Base-by-base conservation (phyloP, 78 protist species). In the Blattamonas nauphoetae region DNA sequence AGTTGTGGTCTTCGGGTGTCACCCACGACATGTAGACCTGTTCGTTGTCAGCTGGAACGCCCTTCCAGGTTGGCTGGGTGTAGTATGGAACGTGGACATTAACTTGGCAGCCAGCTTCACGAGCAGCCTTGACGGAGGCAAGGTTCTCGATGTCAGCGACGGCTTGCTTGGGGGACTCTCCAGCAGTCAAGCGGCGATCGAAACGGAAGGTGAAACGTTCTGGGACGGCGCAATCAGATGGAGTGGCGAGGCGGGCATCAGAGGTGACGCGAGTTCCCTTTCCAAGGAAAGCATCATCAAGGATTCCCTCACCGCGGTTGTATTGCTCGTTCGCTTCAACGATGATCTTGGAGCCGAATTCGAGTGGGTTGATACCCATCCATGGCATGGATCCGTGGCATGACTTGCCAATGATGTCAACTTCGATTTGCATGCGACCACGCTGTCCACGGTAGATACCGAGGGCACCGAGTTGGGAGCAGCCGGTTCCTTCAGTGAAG, bases 141-240 rank as follows among this genome's bases (percentile, higher is more conserved):
- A 90, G 84, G 29, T 2, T 32, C 34, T 90, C 92, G 46, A 90
- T 45, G n/a, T 44, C 38, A 0, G 2, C 1, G 44, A 90, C 55
- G 42, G 84, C 41, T 43, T 84, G 63, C 0, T 44, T 81, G 46
- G 92, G 90, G 55, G 38, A 4, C 78, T 90, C 92, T 29, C 92
- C 92, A 78, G 77, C 86, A 4, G 92, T 90, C 42, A 90, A 78
- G 41, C 92, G 44, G 38, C 92, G 83, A 71, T 90, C 92, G 79
- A 90, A 90, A 21, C 92, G n/a, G 79, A 90, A 90, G n/a, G 4
- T 3, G 90, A 90, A 90, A 43, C 86, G 33, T 45, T 90, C 92
- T 41, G 92, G 92, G 45, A 90, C 92, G 46, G 92, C 92, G 38
- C 92, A 90, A 71, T 90, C 92, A 46, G 92, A 90, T 38, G 92